Evolutionary conservation across 176 grass and related monocot species (phyloP).

Genomic region (Cenchrus americanus): DNA sequence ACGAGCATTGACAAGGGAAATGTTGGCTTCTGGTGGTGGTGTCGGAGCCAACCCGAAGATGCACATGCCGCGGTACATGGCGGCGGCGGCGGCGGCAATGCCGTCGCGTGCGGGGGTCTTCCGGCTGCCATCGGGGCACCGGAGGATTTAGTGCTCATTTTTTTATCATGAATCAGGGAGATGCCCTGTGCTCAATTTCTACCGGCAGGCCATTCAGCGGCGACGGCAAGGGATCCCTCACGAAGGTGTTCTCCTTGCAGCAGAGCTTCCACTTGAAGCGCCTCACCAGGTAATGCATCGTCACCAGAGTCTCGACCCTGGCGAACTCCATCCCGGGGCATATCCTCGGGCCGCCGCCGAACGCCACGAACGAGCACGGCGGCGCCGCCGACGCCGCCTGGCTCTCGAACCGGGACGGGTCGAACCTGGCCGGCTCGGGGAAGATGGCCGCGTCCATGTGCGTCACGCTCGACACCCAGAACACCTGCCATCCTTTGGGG

Average conservation of each 20-base stretch:
- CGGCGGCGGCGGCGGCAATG: too few relatives aligned
- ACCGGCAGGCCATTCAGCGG: conserved; percentile 21
- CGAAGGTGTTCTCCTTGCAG: conserved; percentile 33
- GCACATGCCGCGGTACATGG: too few relatives aligned
- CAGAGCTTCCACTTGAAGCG: conserved; percentile 55
- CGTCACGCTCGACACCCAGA: conserved; percentile 44
- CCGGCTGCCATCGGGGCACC: too few relatives aligned
- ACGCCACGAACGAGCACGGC: conserved; percentile 50
- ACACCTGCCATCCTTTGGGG: conserved; percentile 60
- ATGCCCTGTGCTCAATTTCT: neutral
- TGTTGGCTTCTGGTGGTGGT: too few relatives aligned
- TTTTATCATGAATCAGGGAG: neutral
- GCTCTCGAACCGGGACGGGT: conserved; percentile 48
- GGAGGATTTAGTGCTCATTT: too few relatives aligned
- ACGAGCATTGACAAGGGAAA: too few relatives aligned
- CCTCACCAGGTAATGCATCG: conserved; percentile 40
- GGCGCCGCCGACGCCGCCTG: neutral
- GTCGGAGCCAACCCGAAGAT: too few relatives aligned
- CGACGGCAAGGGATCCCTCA: conserved; percentile 32
- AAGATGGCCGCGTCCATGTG: conserved; percentile 51
- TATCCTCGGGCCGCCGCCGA: conserved; percentile 45
- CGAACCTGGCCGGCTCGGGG: conserved; percentile 40
- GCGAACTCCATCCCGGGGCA: conserved; percentile 51
- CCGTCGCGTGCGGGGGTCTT: too few relatives aligned
- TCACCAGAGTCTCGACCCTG: conserved; percentile 42